These are phyloP conservation scores for Trametes gibbosa DNA, from an alignment of 768 basidiomycete species.

Conservation along the genomic window DNA sequence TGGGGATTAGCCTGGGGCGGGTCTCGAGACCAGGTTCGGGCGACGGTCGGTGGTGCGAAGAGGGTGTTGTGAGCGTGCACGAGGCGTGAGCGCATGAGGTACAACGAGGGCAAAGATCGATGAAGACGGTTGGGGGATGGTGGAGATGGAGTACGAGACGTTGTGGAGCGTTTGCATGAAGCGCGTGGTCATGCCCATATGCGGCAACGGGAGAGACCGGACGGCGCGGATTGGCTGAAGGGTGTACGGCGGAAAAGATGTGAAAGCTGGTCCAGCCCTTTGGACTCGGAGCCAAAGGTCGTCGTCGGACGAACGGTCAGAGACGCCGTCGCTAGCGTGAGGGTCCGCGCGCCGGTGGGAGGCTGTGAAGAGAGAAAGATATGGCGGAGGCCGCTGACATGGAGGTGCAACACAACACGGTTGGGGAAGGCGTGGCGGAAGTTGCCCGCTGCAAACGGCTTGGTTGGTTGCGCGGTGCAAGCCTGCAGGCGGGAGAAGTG, in stretches of 20 bases:
- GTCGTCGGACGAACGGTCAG: slow-evolving; percentile 4
- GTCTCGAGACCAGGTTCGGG: slow-evolving; percentile 4
- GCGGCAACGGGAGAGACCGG: not conserved
- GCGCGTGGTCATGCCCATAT: not conserved
- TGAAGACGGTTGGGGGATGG: not conserved
- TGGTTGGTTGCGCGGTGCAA: too few species aligned
- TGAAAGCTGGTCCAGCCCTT: not conserved
- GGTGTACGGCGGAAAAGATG: not conserved
- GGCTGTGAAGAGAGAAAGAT: not conserved
- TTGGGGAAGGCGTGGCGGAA: too few species aligned
- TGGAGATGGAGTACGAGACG: not conserved
- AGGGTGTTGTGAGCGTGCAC: not conserved
- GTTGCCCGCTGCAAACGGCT: too few species aligned
- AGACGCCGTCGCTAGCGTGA: not conserved
- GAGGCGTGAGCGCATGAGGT: not conserved
- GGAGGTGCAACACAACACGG: too few species aligned
- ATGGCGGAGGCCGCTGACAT: not conserved
- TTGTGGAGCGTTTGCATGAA: not conserved
- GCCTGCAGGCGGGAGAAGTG: not conserved
- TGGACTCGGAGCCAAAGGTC: not conserved
- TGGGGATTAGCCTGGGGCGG: not conserved
- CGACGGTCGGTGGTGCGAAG: not conserved
- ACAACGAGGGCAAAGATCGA: not conserved
- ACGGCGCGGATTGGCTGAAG: slow-evolving; percentile 3
- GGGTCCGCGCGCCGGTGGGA: not conserved